Percentiles rank a stretch among this genome's conserved stretches.
Evolutionary conservation across 805 yeast species (phyloP).

Genomic region (Barnettozyma wickerhamii): DNA sequence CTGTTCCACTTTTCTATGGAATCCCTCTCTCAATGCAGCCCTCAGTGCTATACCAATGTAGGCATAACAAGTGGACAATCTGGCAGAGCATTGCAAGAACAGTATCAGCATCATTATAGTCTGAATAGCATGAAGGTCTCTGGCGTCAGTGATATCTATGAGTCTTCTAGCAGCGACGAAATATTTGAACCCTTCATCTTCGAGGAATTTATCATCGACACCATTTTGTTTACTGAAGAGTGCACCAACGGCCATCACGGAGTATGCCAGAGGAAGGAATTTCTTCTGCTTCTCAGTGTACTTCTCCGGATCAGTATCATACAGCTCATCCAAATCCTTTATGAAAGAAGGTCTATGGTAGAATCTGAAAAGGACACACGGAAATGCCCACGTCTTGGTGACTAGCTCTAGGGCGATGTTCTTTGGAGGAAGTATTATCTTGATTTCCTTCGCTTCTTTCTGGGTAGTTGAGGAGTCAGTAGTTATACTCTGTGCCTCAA

Average conservation of each 20-base stretch:
- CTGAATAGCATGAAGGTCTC: constrained; percentile 77
- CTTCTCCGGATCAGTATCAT: constrained; percentile 66
- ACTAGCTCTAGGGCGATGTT: constrained; percentile 67
- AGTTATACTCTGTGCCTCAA: constrained; percentile 25
- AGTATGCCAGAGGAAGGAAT: constrained; percentile 75
- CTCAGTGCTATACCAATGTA: constrained; percentile 86
- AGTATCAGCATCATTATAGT: constrained; percentile 82
- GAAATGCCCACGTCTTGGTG: constrained; percentile 76
- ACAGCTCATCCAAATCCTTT: constrained; percentile 68
- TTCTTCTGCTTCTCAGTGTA: constrained; percentile 70
- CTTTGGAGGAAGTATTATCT: constrained; percentile 68
- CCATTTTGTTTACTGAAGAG: constrained; percentile 53
- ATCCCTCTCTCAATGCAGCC: constrained; percentile 76
- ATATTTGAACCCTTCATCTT: constrained; percentile 76
- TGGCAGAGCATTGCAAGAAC: constrained; percentile 83
- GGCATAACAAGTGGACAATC: constrained; percentile 81
- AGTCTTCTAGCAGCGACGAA: constrained; percentile 76
- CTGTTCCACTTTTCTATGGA: constrained; percentile 60
- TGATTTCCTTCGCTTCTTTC: constrained; percentile 43
- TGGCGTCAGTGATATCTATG: constrained; percentile 76
- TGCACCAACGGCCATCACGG: constrained; percentile 88
- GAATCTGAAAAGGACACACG: constrained; percentile 80
- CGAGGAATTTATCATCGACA: constrained; percentile 34
- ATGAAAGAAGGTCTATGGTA: constrained; percentile 81
- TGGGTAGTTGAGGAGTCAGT: constrained; percentile 38